Evolutionary conservation across 208 protist species (phyloP).

Genomic region (Herpetomonas samuelpessoai): DNA sequence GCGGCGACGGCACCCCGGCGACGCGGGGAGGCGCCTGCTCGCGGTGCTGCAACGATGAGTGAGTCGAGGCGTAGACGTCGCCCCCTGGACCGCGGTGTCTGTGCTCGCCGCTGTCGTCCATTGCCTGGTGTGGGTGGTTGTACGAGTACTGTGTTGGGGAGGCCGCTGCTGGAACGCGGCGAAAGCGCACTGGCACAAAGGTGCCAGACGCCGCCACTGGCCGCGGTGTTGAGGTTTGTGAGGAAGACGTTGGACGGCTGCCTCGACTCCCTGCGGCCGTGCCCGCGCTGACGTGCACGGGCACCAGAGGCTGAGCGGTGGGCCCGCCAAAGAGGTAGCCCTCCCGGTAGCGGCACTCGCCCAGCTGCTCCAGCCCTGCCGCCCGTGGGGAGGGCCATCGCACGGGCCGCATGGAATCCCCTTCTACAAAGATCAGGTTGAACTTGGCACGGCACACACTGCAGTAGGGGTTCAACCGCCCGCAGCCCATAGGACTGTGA

Average conservation of each 20-base stretch:
- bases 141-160: neutral
- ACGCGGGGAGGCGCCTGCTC: too few relatives aligned
- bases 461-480: conserved; percentile 86
- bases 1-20: neutral
- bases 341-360: conserved; percentile 40
- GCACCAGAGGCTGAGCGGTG: neutral
- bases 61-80: neutral
- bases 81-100: too few relatives aligned
- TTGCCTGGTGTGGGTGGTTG: neutral
- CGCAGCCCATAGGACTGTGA: conserved; percentile 52
- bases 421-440: conserved; percentile 73
- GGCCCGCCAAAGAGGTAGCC: conserved; percentile 32
- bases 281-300: neutral
- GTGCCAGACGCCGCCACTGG: neutral
- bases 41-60: neutral
- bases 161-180: neutral
- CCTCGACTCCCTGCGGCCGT: neutral
- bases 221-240: neutral
- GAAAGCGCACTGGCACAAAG: conserved; percentile 14
- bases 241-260: neutral
- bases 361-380: conserved; percentile 25
- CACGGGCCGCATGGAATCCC: conserved; percentile 39
- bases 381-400: conserved; percentile 31
- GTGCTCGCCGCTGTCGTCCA: neutral
- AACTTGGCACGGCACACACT: conserved; percentile 59